These are phyloP conservation scores for Artemisia annua DNA, from an alignment of 129 eudicot genomes.

Conservation along the genomic window DNA sequence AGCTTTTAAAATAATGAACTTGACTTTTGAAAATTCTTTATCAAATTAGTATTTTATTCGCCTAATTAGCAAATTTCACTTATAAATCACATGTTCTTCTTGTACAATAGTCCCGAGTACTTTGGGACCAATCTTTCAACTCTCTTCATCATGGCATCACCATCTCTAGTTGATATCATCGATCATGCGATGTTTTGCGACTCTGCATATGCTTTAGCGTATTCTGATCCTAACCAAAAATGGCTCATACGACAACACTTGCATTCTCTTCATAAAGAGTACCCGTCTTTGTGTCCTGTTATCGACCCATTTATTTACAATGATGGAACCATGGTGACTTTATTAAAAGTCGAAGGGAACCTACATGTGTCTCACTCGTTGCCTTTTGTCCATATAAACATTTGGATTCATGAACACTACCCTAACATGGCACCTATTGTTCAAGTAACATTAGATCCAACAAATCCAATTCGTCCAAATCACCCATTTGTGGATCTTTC, in stretches of 20 bases:
- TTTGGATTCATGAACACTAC: conserved; percentile 68
- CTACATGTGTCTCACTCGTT: conserved; percentile 32
- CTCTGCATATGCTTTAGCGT: conserved; percentile 37
- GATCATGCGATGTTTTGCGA: conserved; percentile 57
- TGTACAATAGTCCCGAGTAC: neutral
- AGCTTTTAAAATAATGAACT: conserved; percentile 18
- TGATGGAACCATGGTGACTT: conserved; percentile 49
- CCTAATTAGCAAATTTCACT: neutral
- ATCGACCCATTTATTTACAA: conserved; percentile 40
- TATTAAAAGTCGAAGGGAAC: conserved; percentile 47
- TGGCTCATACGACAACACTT: conserved; percentile 66
- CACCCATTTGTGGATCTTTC: conserved; percentile 61
- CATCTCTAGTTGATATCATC: conserved; percentile 45
- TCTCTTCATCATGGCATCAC: conserved; percentile 36
- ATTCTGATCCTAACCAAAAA: conserved; percentile 59
- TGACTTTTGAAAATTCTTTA: conserved; percentile 32
- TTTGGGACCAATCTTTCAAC: conserved; percentile 4
- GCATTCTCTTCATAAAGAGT: conserved; percentile 43
- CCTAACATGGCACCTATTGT: conserved; percentile 56
- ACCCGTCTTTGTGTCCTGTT: conserved; percentile 42
- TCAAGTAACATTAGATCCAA: conserved; percentile 32
- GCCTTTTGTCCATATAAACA: conserved; percentile 37
- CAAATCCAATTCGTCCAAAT: conserved; percentile 29
- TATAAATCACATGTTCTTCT: conserved; percentile 10
- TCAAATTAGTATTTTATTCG: neutral